These are phyloP conservation scores for Mycena metata DNA, from an alignment of 768 basidiomycete genomes.

Conservation along the genomic window DNA sequence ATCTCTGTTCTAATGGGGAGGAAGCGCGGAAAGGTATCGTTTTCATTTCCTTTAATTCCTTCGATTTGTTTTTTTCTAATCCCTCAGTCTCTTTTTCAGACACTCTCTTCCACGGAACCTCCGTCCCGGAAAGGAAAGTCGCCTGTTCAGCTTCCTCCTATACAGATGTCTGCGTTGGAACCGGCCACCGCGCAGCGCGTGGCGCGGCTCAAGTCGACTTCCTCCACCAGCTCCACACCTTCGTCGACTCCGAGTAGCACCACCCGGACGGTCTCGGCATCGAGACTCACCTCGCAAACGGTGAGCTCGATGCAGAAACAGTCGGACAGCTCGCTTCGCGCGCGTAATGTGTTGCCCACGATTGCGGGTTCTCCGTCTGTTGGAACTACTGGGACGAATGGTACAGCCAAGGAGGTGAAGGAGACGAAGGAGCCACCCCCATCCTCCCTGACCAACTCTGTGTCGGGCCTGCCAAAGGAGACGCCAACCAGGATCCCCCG, in stretches of 20 bases:
- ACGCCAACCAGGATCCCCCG: constrained; percentile 95
- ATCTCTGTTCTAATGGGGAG: constrained; percentile 90
- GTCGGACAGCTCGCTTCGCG: constrained; percentile 85
- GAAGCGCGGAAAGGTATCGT: constrained; percentile 89
- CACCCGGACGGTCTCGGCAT: constrained; percentile 63
- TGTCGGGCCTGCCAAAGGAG: constrained; percentile 74
- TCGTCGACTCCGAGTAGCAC: constrained; percentile 53
- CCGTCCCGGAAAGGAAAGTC: constrained; percentile 71
- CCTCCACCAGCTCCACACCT: constrained; percentile 61
- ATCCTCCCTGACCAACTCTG: constrained; percentile 65
- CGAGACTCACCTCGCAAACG: constrained; percentile 84
- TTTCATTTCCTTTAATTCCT: constrained; percentile 8
- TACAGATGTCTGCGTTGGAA: constrained; percentile 90
- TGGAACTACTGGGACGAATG: constrained; percentile 67
- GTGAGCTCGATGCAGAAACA: constrained; percentile 90
- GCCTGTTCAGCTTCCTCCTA: constrained; percentile 84
- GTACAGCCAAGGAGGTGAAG: constrained; percentile 65
- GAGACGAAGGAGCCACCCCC: constrained; percentile 71
- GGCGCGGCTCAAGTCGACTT: constrained; percentile 78
- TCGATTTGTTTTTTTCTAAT: constrained; percentile 29
- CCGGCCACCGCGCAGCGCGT: constrained; percentile 87
- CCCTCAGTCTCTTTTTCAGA: constrained; percentile 63
- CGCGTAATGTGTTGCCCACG: constrained; percentile 84
- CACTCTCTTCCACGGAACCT: constrained; percentile 85
- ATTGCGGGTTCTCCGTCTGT: constrained; percentile 96